These are phyloP conservation scores for Isoetes engelmannii DNA, from an alignment of 83 land plant genomes.

Conservation along the genomic window DNA sequence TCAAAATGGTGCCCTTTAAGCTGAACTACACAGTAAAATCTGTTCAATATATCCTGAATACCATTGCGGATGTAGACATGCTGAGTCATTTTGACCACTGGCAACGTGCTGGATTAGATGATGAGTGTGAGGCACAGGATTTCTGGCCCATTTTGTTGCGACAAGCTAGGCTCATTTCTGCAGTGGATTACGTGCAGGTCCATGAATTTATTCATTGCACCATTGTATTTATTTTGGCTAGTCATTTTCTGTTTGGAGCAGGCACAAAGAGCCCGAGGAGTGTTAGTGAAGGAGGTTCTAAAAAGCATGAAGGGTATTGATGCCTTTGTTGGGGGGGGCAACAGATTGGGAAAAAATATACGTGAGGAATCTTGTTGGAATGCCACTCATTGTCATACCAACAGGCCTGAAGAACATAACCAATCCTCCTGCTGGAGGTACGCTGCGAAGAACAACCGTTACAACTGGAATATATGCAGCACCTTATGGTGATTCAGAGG, in stretches of 20 bases:
- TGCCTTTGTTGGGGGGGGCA: conserved; percentile 77
- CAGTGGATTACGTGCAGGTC: conserved; percentile 80
- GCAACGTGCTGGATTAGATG: conserved; percentile 62
- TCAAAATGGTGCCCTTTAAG: conserved; percentile 53
- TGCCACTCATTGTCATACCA: conserved; percentile 70
- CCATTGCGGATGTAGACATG: conserved; percentile 81
- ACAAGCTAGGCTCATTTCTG: conserved; percentile 65
- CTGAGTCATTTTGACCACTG: conserved; percentile 76
- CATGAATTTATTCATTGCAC: too few relatives aligned
- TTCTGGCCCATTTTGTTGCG: conserved; percentile 79
- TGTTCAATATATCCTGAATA: conserved; percentile 55
- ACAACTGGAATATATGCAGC: conserved; percentile 72
- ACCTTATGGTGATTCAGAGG: conserved; percentile 60
- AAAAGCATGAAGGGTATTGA: conserved; percentile 49
- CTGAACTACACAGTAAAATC: conserved; percentile 57
- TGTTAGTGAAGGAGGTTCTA: conserved; percentile 44
- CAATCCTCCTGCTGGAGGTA: conserved; percentile 32
- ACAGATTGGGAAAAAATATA: conserved; percentile 83
- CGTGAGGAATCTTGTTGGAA: conserved; percentile 80
- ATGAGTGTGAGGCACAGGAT: conserved; percentile 71
- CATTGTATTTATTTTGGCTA: too few relatives aligned
- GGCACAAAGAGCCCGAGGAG: conserved; percentile 82
- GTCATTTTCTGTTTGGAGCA: conserved; percentile 9
- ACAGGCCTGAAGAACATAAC: conserved; percentile 51
- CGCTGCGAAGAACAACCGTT: conserved; percentile 47